These are phyloP conservation scores for Exophiala calicioides DNA, from an alignment of 2,329 filamentous ascomycete species.

Conservation along the genomic window DNA sequence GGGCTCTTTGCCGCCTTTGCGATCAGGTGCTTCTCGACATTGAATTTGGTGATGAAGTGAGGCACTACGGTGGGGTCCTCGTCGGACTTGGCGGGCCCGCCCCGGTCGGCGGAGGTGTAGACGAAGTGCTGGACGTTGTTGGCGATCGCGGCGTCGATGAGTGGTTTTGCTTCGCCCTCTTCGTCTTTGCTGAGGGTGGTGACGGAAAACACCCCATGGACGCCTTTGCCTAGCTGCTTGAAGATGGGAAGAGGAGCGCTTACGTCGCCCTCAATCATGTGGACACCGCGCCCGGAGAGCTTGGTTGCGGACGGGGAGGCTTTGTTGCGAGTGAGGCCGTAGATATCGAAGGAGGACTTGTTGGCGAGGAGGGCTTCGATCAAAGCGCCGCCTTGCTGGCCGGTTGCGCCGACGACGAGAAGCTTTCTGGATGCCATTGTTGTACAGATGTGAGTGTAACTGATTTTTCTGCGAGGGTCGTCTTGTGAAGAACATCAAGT, in stretches of 20 bases:
- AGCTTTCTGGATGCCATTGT: no score
- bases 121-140: slow-evolving; percentile 41
- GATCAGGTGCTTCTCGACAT: slow-evolving; percentile 32
- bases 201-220: slow-evolving; percentile 32
- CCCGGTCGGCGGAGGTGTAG: slow-evolving; percentile 41
- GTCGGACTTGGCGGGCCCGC: slow-evolving; percentile 36
- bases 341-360: slow-evolving; percentile 41
- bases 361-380: slow-evolving; percentile 48
- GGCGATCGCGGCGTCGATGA: slow-evolving; percentile 39
- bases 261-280: slow-evolving; percentile 28
- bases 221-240: slow-evolving; percentile 14
- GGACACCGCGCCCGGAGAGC: slow-evolving; percentile 22
- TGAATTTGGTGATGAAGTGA: slow-evolving; percentile 34
- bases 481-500: no score
- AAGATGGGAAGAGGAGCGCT: slow-evolving; percentile 25
- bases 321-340: slow-evolving; percentile 30
- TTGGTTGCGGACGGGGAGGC: slow-evolving; percentile 22
- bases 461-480: no score
- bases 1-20: slow-evolving; percentile 38
- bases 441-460: no score
- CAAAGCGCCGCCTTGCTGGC: slow-evolving; percentile 52
- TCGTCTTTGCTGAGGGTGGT: slow-evolving; percentile 29
- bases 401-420: slow-evolving; percentile 54
- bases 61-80: slow-evolving; percentile 29
- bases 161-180: slow-evolving; percentile 40